A percentile compares a stretch with the other conserved stretches of the same genome.
Conservation (phyloP, 2,329 filamentous ascomycete genomes). For the Colletotrichum lentis region DNA sequence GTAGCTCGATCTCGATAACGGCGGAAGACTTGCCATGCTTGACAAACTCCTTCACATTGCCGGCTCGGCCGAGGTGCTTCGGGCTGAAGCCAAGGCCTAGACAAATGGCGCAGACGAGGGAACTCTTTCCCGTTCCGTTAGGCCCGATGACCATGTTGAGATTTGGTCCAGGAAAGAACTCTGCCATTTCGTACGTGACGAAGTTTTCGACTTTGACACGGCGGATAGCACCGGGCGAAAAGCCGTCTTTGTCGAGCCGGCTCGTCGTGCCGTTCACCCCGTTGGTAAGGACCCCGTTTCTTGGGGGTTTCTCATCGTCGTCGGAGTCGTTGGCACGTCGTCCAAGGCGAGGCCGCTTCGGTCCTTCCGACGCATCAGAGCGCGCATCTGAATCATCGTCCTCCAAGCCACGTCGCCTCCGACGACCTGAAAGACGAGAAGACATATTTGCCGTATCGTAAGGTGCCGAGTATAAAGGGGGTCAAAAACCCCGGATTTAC, state of each 20-base stretch:
- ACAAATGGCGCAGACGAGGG: slow-evolving; percentile 95
- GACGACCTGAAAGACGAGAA: slow-evolving; percentile 24
- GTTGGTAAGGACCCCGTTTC: slow-evolving; percentile 27
- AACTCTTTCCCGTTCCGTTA: slow-evolving; percentile 98
- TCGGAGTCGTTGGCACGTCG: slow-evolving; percentile 36
- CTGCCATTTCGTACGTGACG: slow-evolving; percentile 91
- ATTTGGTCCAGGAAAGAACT: slow-evolving; percentile 89
- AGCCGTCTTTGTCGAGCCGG: slow-evolving; percentile 46
- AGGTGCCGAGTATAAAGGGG: too few species aligned
- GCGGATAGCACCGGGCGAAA: slow-evolving; percentile 84
- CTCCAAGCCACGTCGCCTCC: slow-evolving; percentile 53
- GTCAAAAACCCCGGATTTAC: not conserved
- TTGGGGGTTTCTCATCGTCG: slow-evolving; percentile 30
- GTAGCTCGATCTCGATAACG: slow-evolving; percentile 89
- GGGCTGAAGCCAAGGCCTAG: slow-evolving; percentile 87
- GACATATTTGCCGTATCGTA: not conserved
- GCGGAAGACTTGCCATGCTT: slow-evolving; percentile 85
- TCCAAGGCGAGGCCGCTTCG: slow-evolving; percentile 51
- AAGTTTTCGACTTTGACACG: slow-evolving; percentile 88
- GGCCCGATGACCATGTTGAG: slow-evolving; percentile 98
- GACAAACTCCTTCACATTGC: slow-evolving; percentile 86
- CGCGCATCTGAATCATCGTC: slow-evolving; percentile 47
- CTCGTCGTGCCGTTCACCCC: slow-evolving; percentile 32
- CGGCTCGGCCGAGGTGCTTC: slow-evolving; percentile 84
- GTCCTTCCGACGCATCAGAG: slow-evolving; percentile 43